Percentiles rank a stretch among this genome's conserved stretches.
These are phyloP conservation scores for Dryas octopetala DNA, from an alignment of 306 rosid species.

Conservation along the genomic window DNA sequence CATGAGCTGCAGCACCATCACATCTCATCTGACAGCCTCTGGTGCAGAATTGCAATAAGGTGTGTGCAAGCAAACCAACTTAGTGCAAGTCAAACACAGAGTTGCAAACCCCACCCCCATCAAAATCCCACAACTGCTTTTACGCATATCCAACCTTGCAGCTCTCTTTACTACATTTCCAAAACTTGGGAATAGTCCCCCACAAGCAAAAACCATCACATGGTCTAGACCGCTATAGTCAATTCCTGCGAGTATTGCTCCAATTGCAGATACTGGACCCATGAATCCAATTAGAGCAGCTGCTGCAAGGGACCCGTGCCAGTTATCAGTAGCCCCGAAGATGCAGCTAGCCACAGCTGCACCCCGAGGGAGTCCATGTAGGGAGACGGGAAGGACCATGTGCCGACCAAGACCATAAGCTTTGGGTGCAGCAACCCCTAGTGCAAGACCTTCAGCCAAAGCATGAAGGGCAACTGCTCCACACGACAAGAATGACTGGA, in stretches of 20 bases:
- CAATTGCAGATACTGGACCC: constrained; percentile 93
- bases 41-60: constrained; percentile 99
- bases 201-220: constrained; percentile 89
- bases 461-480: constrained; percentile 92
- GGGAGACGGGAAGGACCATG: constrained; percentile 96
- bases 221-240: constrained; percentile 95
- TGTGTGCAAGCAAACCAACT: constrained; percentile 95
- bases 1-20: constrained; percentile 18
- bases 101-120: constrained; percentile 68
- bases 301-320: constrained; percentile 87
- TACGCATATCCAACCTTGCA: constrained; percentile 61
- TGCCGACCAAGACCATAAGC: constrained; percentile 95
- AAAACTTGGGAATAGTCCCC: constrained; percentile 86
- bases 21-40: constrained; percentile 81
- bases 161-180: constrained; percentile 66
- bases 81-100: constrained; percentile 81
- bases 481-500: constrained; percentile 86
- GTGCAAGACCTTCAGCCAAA: constrained; percentile 93
- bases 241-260: constrained; percentile 90
- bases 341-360: constrained; percentile 99
- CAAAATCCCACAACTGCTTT: constrained; percentile 64
- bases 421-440: constrained; percentile 99
- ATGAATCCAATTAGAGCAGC: constrained; percentile 85
- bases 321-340: constrained; percentile 89
- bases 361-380: constrained; percentile 96